phyloP scores from a whole-genome alignment of 2,329 filamentous ascomycete species.

The Coniochaeta sp. region DNA sequence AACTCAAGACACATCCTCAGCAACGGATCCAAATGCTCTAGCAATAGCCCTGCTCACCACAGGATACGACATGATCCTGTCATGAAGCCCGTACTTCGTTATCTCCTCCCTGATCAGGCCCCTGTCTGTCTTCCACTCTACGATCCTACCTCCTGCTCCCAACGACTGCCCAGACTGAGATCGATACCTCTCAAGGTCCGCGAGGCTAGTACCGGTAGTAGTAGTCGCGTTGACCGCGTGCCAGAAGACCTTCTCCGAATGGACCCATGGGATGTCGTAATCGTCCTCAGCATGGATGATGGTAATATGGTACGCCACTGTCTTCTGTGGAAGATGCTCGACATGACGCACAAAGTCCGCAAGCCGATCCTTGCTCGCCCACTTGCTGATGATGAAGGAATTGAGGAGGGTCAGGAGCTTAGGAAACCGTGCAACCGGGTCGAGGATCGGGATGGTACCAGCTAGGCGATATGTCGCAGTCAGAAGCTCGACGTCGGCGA shows the following conservation, averaged over 20 bases:
- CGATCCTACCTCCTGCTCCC: slow-evolving; percentile 40
- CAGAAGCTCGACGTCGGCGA: slow-evolving; percentile 44
- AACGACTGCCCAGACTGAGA: slow-evolving; percentile 25
- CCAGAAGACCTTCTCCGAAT: slow-evolving; percentile 44
- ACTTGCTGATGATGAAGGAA: slow-evolving; percentile 39
- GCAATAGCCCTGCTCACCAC: slow-evolving; percentile 43
- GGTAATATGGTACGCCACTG: slow-evolving; percentile 32
- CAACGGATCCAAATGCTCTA: slow-evolving; percentile 27
- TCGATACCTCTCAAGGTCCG: slow-evolving; percentile 38
- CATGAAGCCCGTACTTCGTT: slow-evolving; percentile 47
- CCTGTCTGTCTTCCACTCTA: slow-evolving; percentile 35
- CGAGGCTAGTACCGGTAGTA: slow-evolving; percentile 25
- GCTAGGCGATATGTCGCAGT: slow-evolving; percentile 50
- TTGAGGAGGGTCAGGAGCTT: slow-evolving; percentile 36
- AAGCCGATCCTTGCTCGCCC: slow-evolving; percentile 41
- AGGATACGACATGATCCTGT: slow-evolving; percentile 50
- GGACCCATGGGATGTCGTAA: slow-evolving; percentile 40
- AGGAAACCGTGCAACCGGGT: slow-evolving; percentile 37
- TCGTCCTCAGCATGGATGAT: slow-evolving; percentile 45
- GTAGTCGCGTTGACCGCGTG: slow-evolving; percentile 43
- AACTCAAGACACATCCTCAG: too few relatives aligned
- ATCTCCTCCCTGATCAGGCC: slow-evolving; percentile 48
- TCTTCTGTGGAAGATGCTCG: slow-evolving; percentile 17
- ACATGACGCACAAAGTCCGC: slow-evolving; percentile 31
- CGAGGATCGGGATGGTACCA: slow-evolving; percentile 45